These are phyloP conservation scores for Colletotrichum brevisporum DNA, from an alignment of 2,329 filamentous ascomycete genomes.

Conservation along the genomic window DNA sequence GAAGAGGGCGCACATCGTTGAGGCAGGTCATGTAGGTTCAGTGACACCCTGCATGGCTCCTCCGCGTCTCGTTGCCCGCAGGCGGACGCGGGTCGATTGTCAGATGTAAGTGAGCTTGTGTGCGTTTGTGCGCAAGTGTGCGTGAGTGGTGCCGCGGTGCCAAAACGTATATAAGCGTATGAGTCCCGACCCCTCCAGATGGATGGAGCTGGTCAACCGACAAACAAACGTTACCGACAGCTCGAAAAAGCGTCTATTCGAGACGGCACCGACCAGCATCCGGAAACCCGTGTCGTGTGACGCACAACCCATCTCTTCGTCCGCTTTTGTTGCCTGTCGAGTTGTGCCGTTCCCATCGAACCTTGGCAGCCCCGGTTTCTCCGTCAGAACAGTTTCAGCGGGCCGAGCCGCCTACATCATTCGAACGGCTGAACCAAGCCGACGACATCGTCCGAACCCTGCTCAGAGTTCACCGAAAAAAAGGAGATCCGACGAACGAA, in stretches of 20 bases:
- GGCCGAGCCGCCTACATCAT: conserved; percentile 39
- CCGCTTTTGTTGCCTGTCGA: background rate
- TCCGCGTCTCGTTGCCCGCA: conserved; percentile 39
- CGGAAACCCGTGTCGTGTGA: conserved; percentile 16
- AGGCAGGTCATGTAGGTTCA: conserved; percentile 30
- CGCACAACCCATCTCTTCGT: conserved; percentile 12
- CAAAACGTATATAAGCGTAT: conserved; percentile 39
- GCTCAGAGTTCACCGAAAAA: background rate
- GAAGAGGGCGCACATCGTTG: conserved; percentile 13
- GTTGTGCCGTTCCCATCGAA: conserved; percentile 21
- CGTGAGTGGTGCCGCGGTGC: conserved; percentile 30
- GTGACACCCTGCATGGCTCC: conserved; percentile 39
- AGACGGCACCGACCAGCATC: conserved; percentile 19
- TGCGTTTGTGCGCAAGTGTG: conserved; percentile 29
- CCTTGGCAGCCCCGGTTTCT: conserved; percentile 38
- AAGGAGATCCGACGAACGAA: conserved; percentile 32
- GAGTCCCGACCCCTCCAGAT: conserved; percentile 32
- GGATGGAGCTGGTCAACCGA: conserved; percentile 30
- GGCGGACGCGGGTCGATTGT: conserved; percentile 35
- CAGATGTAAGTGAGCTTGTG: conserved; percentile 40
- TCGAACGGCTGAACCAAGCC: conserved; percentile 22
- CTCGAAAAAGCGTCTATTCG: conserved; percentile 13
- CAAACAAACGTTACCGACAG: conserved; percentile 28
- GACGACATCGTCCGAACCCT: conserved; percentile 16
- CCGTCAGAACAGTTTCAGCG: conserved; percentile 32